phyloP scores from a whole-genome alignment of 495 filamentous ascomycete species.

The Daldinia childiae region DNA sequence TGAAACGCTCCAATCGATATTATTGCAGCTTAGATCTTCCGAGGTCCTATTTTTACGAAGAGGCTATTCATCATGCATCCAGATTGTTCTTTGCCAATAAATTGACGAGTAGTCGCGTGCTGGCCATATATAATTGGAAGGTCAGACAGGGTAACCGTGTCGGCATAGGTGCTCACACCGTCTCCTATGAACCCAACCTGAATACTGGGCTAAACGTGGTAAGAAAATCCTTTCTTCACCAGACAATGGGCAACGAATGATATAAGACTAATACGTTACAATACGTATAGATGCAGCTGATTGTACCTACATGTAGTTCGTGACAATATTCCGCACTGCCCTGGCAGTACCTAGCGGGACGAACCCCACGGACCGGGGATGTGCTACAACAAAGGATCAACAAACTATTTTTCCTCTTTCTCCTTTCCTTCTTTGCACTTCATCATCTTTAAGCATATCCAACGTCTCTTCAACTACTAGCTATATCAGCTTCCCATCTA shows the following conservation, averaged over 20 bases:
- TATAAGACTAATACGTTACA: conserved; percentile 5
- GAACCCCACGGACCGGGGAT: conserved; percentile 35
- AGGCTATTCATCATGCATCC: not conserved
- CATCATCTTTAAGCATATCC: conserved; percentile 22
- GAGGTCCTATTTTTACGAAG: not conserved
- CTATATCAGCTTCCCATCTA: conserved; percentile 25
- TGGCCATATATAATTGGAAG: conserved; percentile 21
- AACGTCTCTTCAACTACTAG: conserved; percentile 18
- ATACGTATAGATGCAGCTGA: conserved; percentile 32
- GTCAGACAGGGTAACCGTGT: conserved; percentile 18
- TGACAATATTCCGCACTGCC: conserved; percentile 19
- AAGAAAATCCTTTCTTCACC: conserved; percentile 33
- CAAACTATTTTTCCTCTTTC: conserved; percentile 8
- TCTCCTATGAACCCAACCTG: conserved; percentile 31
- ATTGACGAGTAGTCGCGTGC: conserved; percentile 20
- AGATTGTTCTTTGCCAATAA: not conserved
- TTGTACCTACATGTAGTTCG: conserved; percentile 43
- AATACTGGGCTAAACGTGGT: conserved; percentile 30
- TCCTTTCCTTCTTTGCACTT: conserved; percentile 18
- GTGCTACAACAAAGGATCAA: conserved; percentile 9
- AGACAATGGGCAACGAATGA: conserved; percentile 22
- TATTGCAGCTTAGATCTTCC: not conserved
- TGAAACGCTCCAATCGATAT: not conserved
- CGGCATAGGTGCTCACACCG: conserved; percentile 5
- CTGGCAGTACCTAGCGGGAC: conserved; percentile 22